Conservation (phyloP, 768 basidiomycete species). For the Naematelia encephala region DNA sequence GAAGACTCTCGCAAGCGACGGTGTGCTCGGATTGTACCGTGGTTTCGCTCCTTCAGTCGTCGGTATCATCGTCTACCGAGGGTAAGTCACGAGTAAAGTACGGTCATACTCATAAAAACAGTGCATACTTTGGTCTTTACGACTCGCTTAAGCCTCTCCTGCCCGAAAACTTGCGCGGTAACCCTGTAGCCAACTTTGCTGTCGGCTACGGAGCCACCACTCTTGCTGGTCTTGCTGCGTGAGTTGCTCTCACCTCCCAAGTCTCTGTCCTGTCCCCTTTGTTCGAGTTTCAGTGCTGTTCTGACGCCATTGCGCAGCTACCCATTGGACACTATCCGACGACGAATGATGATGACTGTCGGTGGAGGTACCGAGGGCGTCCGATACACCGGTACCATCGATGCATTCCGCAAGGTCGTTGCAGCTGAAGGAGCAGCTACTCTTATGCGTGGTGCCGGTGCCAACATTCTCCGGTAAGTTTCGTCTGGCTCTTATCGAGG, state of each 20-base stretch:
- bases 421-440: conserved; percentile 53
- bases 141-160: conserved; percentile 53
- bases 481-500: neutral
- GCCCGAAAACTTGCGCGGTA: conserved; percentile 52
- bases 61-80: conserved; percentile 55
- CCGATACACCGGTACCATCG: conserved; percentile 53
- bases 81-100: conserved; percentile 22
- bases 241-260: neutral
- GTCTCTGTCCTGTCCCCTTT: neutral
- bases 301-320: conserved; percentile 53
- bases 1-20: conserved; percentile 54
- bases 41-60: conserved; percentile 55
- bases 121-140: conserved; percentile 53
- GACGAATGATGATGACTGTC: conserved; percentile 58
- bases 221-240: conserved; percentile 27
- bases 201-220: conserved; percentile 55
- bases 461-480: conserved; percentile 20
- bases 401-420: conserved; percentile 53
- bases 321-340: conserved; percentile 55
- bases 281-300: neutral
- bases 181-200: conserved; percentile 54
- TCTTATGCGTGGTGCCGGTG: conserved; percentile 45
- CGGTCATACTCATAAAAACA: neutral
- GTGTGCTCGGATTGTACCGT: conserved; percentile 53
- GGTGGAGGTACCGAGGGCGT: conserved; percentile 49